Evolutionary conservation across 129 eudicot genomes (phyloP).

Genomic region (Dittrichia graveolens): DNA sequence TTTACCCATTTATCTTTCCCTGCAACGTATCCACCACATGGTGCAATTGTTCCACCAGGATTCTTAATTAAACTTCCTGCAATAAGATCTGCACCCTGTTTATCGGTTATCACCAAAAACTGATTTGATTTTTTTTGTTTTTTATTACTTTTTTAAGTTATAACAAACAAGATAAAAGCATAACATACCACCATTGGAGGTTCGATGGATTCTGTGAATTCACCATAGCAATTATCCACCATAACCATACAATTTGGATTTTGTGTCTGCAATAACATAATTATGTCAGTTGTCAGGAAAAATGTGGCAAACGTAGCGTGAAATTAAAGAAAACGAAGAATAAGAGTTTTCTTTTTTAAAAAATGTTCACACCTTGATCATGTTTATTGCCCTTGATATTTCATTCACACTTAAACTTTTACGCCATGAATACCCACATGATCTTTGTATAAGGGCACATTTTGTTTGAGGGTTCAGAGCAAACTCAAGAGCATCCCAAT

Average conservation of each 20-base stretch:
- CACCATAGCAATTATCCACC: conserved; percentile 99
- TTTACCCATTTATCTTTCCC: conserved; percentile 85
- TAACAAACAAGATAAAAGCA: not conserved
- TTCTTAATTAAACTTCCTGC: conserved; percentile 96
- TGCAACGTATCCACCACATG: conserved; percentile 98
- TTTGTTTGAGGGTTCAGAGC: conserved; percentile 81
- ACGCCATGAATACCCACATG: conserved; percentile 99
- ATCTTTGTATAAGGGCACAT: conserved; percentile 97
- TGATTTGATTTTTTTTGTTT: not conserved
- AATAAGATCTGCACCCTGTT: conserved; percentile 96
- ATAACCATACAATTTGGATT: conserved; percentile 86
- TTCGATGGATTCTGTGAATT: conserved; percentile 83
- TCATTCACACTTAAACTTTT: conserved; percentile 89
- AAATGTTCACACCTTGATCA: conserved; percentile 60
- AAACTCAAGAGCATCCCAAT: conserved; percentile 70
- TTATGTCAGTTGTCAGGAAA: conserved; percentile 16
- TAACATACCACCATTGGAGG: conserved; percentile 95
- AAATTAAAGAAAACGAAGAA: not conserved
- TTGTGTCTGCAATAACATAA: conserved; percentile 56
- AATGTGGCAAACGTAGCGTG: not conserved
- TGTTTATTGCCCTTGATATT: conserved; percentile 83
- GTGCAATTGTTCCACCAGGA: conserved; percentile 97
- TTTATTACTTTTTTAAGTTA: not conserved
- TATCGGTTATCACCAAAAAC: conserved; percentile 22
- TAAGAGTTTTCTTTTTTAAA: not conserved